Percentiles rank a stretch among this genome's conserved stretches.
Conservation (phyloP, 2,329 filamentous ascomycete genomes). For the Paraphaeosphaeria minitans region DNA sequence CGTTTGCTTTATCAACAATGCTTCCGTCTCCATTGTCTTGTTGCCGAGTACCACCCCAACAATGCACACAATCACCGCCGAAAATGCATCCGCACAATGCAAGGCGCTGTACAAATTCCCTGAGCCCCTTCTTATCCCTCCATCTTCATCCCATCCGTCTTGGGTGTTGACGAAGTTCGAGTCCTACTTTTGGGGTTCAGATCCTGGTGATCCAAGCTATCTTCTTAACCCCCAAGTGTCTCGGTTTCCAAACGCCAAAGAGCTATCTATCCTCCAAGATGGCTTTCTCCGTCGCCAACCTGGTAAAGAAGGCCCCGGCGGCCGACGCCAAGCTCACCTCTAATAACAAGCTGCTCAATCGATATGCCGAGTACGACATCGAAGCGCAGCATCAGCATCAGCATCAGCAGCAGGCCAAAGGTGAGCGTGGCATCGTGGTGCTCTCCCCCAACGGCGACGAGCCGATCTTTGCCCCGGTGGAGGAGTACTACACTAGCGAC, state of each 20-base stretch:
- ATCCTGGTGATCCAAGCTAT: background rate
- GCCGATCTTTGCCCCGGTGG: background rate
- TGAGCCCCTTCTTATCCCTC: background rate
- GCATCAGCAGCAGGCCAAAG: background rate
- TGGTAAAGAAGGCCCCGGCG: background rate
- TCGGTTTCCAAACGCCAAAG: background rate
- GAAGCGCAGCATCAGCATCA: background rate
- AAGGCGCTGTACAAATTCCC: background rate
- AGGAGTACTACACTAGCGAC: conserved; percentile 2
- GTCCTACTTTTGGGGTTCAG: background rate
- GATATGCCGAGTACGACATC: conserved; percentile 3
- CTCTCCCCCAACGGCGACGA: background rate
- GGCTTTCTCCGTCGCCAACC: background rate
- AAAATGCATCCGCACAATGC: background rate
- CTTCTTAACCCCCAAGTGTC: background rate
- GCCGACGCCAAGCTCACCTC: background rate
- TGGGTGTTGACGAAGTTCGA: background rate
- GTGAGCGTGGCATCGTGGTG: background rate
- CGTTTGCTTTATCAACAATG: background rate
- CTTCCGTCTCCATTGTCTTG: background rate
- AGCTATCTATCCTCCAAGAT: background rate
- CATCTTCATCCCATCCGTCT: background rate
- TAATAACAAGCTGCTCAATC: conserved; percentile 1
- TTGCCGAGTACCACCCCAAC: background rate
- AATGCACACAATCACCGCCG: background rate